Conservation (phyloP, 1,284 basidiomycete genomes). For the Limonomyces culmigenus region DNA sequence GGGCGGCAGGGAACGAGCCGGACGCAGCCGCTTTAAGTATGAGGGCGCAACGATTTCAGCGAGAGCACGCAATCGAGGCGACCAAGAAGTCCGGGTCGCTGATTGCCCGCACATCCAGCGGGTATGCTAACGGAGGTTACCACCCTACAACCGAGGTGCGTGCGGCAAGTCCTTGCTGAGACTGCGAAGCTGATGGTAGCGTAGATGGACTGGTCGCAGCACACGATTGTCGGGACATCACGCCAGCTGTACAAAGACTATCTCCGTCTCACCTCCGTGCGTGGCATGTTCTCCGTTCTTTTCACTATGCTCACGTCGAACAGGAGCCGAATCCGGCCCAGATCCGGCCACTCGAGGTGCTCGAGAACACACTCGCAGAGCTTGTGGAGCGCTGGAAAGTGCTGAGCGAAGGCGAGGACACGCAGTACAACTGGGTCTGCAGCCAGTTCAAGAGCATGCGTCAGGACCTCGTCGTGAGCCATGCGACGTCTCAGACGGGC, state of each 20-base stretch:
- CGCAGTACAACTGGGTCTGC: constrained; percentile 84
- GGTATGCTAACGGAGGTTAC: no score
- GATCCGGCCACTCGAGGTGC: constrained; percentile 77
- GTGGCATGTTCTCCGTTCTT: constrained; percentile 12
- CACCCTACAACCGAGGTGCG: constrained; percentile 57
- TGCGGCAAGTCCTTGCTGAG: constrained; percentile 31
- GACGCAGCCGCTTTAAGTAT: constrained; percentile 53
- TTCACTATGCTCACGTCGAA: constrained; percentile 3
- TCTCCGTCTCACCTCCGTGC: constrained; percentile 81
- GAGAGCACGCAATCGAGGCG: constrained; percentile 70
- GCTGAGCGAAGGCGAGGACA: no score
- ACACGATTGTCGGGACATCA: constrained; percentile 88
- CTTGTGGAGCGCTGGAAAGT: constrained; percentile 84
- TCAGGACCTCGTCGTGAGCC: constrained; percentile 88
- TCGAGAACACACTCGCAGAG: constrained; percentile 75
- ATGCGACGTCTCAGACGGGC: constrained; percentile 4
- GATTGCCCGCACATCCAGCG: no score
- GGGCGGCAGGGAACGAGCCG: constrained; percentile 28
- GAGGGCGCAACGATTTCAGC: constrained; percentile 61
- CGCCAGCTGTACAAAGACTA: constrained; percentile 91
- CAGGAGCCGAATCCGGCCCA: constrained; percentile 91
- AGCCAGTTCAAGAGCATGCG: constrained; percentile 97
- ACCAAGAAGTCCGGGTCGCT: constrained; percentile 29
- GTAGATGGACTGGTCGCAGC: no score
- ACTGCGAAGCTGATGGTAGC: no score